Base-by-base conservation (phyloP, 2,329 filamentous ascomycete species). In the Neobulgaria alba region DNA sequence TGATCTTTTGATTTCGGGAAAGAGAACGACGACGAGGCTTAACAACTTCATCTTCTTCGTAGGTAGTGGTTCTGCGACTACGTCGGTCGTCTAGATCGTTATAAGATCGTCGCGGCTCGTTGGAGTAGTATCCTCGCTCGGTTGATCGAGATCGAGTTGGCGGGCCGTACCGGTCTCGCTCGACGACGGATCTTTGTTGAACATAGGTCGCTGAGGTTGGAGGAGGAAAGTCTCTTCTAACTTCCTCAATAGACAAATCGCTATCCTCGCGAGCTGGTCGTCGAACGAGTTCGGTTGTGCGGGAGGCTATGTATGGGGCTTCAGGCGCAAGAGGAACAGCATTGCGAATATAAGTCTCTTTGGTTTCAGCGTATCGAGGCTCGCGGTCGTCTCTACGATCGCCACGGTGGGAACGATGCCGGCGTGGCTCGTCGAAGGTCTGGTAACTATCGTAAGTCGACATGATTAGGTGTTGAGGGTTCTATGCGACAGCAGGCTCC, bases 141-240 rank as follows among this genome's bases (percentile, higher is more conserved):
- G 73, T 73, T 5, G 82, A 85, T 53, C 79, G 73, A 52, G 80
- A 69, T 43, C 81, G 75, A 51, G 72, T 56, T 75, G 73, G 41
- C 62, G 56, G 41, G 47, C 53, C 57, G 50, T 59, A 61, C 46
- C 56, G 54, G 44, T 59, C 52, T 36, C 54, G 51, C 46, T 55
- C 50, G 42, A 45, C 48, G 42, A 53, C 43, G 30, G 48, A 44
- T 21, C 54, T 46, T 39, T 50, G 50, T 33, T 47, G 45, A 41
- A 36, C 39, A 26, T 56, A 56, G 36, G 41, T 49, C 29, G 41
- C 51, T 19, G 47, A 45, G 8, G 43, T 47, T 10, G 56, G 78
- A 5, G 86, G 85, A 21, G 85, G 85, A 56, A 93, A 94, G 53
- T 93, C 85, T 51, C 87, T 79, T 49, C 78, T 77, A 45, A 93